Base-by-base conservation (phyloP, 805 yeast species). In the Metschnikowia drakensbergensis region DNA sequence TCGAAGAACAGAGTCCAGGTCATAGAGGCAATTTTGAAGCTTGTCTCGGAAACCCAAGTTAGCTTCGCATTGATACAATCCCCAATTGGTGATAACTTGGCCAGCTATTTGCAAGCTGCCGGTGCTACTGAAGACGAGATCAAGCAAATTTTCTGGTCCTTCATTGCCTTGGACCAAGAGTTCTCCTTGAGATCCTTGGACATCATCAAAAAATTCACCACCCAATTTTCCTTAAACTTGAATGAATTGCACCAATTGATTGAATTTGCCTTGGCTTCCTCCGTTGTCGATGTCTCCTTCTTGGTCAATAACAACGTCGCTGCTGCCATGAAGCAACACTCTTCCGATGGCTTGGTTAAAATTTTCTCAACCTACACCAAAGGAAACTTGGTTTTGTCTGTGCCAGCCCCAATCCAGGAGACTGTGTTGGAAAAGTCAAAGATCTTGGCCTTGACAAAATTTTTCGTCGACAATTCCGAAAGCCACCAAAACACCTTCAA, bases 261-360 rank as follows among this genome's bases (percentile, higher is more conserved):
- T 46, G 54, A 53, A n/a, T 69, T 71, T 46, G 64, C 74, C 30
- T 69, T 72, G 49, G 54, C 62, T 7, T 63, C 74, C 5, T 62
- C 69, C 36, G 61, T 59, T 6, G 70, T 69, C 34, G 76, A 72
- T 46, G 68, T 72, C 29, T 67, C 75, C 6, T 73, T 70, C 60
- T 59, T 73, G 59, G 67, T 72, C 40, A 72, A 70, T 58, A 64
- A 63, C 55, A 71, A 71, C 51, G 71, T 72, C n/a, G 65, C 69
- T 37, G 53, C 55, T 38, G 68, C 74, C 31, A 54, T 71, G 50
- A 50, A 55, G 36, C 58, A 60, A 30, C 50, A 67, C 54, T 40
- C 61, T 9, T 44, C 54, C 33, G 69, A 68, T 43, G 60, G 60
- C 28, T 62, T 64, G 52, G 68, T 61, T 27, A 52, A 47, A 29